Evolutionary conservation across 2,329 filamentous ascomycete genomes (phyloP).

Genomic region (Trichoderma brevicompactum): DNA sequence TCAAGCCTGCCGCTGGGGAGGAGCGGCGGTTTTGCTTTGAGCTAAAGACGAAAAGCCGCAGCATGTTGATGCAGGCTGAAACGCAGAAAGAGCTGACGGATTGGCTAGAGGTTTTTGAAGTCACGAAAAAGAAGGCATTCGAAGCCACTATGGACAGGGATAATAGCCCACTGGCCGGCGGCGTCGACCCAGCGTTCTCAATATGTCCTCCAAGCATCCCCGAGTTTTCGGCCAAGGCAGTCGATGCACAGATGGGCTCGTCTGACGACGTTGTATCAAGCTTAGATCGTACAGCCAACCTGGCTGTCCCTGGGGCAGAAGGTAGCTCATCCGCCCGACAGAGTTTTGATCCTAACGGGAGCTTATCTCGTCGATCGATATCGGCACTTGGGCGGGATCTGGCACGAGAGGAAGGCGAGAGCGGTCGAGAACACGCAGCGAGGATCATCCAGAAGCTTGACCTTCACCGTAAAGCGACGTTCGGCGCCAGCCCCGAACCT

Average conservation of each 20-base stretch:
- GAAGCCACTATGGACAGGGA: conserved; percentile 68
- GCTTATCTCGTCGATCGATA: conserved; percentile 58
- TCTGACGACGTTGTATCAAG: conserved; percentile 58
- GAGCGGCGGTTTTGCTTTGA: conserved; percentile 97
- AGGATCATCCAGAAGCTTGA: conserved; percentile 94
- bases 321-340: conserved; percentile 58
- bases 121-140: conserved; percentile 89
- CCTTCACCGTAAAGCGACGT: conserved; percentile 77
- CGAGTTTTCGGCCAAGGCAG: conserved; percentile 83
- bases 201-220: conserved; percentile 86
- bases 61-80: conserved; percentile 87
- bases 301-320: conserved; percentile 67
- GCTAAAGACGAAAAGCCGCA: conserved; percentile 95
- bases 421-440: conserved; percentile 77
- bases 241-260: conserved; percentile 65
- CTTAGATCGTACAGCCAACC: conserved; percentile 65
- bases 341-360: conserved; percentile 71
- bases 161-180: conserved; percentile 51
- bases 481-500: conserved; percentile 51
- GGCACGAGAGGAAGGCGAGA: conserved; percentile 71
- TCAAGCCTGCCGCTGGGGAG: conserved; percentile 87
- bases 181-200: conserved; percentile 78
- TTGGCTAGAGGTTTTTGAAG: conserved; percentile 92
- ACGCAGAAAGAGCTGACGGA: conserved; percentile 90
- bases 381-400: conserved; percentile 55